A percentile compares a stretch with the other conserved stretches of the same genome.
Conservation (phyloP, 805 yeast genomes). For the Candida ovalis region DNA sequence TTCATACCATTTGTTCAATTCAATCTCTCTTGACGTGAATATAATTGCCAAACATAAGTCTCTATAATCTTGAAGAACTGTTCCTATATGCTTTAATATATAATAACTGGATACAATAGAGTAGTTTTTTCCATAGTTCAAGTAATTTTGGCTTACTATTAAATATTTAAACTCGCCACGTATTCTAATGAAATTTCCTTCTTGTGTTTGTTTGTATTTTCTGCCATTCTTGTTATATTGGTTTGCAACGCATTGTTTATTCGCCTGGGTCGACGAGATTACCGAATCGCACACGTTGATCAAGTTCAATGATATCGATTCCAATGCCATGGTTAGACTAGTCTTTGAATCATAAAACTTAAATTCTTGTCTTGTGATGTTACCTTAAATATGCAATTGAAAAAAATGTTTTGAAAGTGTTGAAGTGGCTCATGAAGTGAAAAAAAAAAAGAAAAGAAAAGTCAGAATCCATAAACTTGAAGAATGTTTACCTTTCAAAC, state of each 20-base stretch:
- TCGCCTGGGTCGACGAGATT: slow-evolving; percentile 18
- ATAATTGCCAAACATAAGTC: slow-evolving; percentile 45
- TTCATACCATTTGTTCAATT: slow-evolving; percentile 47
- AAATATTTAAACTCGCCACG: slow-evolving; percentile 47
- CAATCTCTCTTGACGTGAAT: slow-evolving; percentile 48
- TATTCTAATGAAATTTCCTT: slow-evolving; percentile 45
- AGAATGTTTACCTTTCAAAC: background rate
- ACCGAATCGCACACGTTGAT: slow-evolving; percentile 26
- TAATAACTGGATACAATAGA: slow-evolving; percentile 41
- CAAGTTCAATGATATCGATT: slow-evolving; percentile 28
- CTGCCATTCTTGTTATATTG: slow-evolving; percentile 39
- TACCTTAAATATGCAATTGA: too few species aligned
- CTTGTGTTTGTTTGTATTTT: slow-evolving; percentile 41
- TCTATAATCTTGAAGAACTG: slow-evolving; percentile 32
- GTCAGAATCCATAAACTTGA: too few species aligned
- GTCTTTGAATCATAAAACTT: background rate
- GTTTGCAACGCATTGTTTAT: slow-evolving; percentile 29
- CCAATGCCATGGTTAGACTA: slow-evolving; percentile 15
- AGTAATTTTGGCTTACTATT: slow-evolving; percentile 33
- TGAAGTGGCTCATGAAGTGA: background rate
- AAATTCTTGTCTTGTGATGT: background rate
- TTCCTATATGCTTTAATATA: slow-evolving; percentile 38
- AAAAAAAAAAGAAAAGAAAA: background rate
- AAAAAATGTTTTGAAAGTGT: too few species aligned
- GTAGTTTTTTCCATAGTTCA: slow-evolving; percentile 25